Evolutionary conservation across 306 rosid genomes (phyloP).

Genomic region (Macrotyloma uniflorum): DNA sequence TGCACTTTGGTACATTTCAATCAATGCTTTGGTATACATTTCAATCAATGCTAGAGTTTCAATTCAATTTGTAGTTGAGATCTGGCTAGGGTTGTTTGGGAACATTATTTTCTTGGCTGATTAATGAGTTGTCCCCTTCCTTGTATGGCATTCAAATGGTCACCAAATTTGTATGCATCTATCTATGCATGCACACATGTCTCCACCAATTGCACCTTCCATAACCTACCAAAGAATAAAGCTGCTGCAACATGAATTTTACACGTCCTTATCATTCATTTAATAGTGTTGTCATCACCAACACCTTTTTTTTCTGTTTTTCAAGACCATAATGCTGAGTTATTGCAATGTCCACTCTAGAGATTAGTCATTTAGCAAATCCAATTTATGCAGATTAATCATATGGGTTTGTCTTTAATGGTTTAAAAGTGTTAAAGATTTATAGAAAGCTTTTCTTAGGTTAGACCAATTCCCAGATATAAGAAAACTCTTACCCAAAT

Average conservation of each 20-base stretch:
- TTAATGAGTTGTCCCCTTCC: conserved; percentile 27
- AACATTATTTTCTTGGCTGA: background rate
- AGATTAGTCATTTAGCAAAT: background rate
- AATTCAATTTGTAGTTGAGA: conserved; percentile 13
- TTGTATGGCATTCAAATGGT: conserved; percentile 8
- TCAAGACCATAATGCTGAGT: background rate
- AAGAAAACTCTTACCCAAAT: background rate
- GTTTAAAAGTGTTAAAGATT: no score
- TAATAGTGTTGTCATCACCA: conserved; percentile 7
- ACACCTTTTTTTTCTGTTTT: background rate
- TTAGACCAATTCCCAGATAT: background rate
- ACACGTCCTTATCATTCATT: background rate
- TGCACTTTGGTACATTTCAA: conserved; percentile 14
- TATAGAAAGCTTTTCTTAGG: background rate
- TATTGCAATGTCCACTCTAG: background rate
- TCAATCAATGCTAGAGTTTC: conserved; percentile 16
- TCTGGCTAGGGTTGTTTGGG: background rate
- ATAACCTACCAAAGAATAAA: background rate
- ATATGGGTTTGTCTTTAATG: no score
- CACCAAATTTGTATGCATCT: conserved; percentile 22
- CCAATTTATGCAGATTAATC: no score
- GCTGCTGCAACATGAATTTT: background rate
- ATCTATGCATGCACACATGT: background rate
- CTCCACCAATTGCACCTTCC: background rate
- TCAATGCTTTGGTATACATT: background rate